Conservation (phyloP, 2,329 filamentous ascomycete species). For the Ilyonectria mors-panacis region DNA sequence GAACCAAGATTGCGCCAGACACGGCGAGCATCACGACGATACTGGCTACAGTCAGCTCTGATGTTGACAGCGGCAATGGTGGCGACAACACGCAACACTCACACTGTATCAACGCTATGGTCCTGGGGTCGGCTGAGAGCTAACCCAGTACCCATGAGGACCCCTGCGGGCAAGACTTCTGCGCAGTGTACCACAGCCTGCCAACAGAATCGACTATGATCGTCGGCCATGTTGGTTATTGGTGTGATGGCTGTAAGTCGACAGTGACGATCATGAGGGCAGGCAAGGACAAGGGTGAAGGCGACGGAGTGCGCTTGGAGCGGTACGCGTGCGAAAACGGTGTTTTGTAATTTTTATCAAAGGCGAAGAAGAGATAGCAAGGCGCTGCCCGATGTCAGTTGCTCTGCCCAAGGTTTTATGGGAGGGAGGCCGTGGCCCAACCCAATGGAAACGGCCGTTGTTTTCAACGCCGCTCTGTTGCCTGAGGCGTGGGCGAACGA, state of each 20-base stretch:
- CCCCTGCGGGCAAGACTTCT: slow-evolving; percentile 33
- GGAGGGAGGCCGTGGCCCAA: background rate
- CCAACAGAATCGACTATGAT: slow-evolving; percentile 10
- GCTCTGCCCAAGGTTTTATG: slow-evolving; percentile 11
- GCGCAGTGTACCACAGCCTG: slow-evolving; percentile 15
- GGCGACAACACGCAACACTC: slow-evolving; percentile 27
- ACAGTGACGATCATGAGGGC: slow-evolving; percentile 3
- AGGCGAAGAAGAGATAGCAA: background rate
- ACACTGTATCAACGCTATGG: slow-evolving; percentile 34
- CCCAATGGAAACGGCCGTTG: background rate
- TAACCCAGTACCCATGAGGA: slow-evolving; percentile 36
- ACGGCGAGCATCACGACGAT: slow-evolving; percentile 31
- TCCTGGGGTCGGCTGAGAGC: slow-evolving; percentile 33
- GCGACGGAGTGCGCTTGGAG: background rate
- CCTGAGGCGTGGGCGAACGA: slow-evolving; percentile 14
- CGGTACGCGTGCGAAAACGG: background rate
- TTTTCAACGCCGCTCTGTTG: slow-evolving; percentile 5
- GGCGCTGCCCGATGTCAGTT: background rate
- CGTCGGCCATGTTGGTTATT: slow-evolving; percentile 25
- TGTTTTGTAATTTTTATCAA: background rate
- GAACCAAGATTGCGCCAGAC: slow-evolving; percentile 29
- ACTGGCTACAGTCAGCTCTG: slow-evolving; percentile 35
- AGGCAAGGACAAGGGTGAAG: background rate
- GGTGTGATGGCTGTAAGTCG: background rate
- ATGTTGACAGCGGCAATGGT: background rate